A percentile compares a stretch with the other conserved stretches of the same genome.
These are phyloP conservation scores for Nadsonia starkeyi-henricii DNA, from an alignment of 1,139 yeast genomes.

Conservation along the genomic window DNA sequence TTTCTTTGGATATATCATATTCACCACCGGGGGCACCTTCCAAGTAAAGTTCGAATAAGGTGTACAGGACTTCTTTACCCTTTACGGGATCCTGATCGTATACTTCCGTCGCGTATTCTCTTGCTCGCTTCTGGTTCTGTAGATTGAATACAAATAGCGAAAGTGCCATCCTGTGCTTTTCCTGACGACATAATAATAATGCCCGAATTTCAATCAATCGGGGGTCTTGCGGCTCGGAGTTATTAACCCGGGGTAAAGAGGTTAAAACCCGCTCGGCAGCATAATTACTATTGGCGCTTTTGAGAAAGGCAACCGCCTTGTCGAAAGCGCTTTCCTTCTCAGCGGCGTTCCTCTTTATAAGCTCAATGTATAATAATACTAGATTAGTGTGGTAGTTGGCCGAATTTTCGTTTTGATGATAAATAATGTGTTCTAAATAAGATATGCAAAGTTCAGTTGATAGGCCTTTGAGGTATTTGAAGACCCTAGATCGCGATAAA, in stretches of 20 bases:
- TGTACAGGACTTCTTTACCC: constrained; percentile 28
- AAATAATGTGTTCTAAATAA: constrained; percentile 52
- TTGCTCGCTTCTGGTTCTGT: constrained; percentile 42
- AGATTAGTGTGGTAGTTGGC: constrained; percentile 39
- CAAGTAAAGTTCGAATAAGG: constrained; percentile 24
- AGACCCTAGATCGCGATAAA: constrained; percentile 40
- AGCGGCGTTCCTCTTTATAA: constrained; percentile 15
- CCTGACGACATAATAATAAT: constrained; percentile 43
- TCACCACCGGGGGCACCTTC: constrained; percentile 12
- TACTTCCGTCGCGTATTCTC: constrained; percentile 41
- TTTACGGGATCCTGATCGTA: constrained; percentile 27
- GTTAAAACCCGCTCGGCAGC: constrained; percentile 23
- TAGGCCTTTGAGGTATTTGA: constrained; percentile 28
- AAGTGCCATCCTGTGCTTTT: constrained; percentile 52
- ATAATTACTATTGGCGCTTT: constrained; percentile 17
- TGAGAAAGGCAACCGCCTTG: constrained; percentile 19
- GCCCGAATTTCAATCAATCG: constrained; percentile 34
- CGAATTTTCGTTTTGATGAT: constrained; percentile 30
- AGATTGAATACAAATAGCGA: constrained; percentile 48
- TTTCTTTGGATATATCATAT: constrained; percentile 7
- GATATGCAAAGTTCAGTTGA: constrained; percentile 29
- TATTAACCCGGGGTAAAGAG: constrained; percentile 15
- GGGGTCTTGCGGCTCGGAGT: constrained; percentile 5
- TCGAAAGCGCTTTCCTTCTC: constrained; percentile 12
- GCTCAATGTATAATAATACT: constrained; percentile 39